Percentiles rank a stretch among this genome's conserved stretches.
Evolutionary conservation across 75 land plant genomes (phyloP).

Genomic region (Pinus albicaulis): DNA sequence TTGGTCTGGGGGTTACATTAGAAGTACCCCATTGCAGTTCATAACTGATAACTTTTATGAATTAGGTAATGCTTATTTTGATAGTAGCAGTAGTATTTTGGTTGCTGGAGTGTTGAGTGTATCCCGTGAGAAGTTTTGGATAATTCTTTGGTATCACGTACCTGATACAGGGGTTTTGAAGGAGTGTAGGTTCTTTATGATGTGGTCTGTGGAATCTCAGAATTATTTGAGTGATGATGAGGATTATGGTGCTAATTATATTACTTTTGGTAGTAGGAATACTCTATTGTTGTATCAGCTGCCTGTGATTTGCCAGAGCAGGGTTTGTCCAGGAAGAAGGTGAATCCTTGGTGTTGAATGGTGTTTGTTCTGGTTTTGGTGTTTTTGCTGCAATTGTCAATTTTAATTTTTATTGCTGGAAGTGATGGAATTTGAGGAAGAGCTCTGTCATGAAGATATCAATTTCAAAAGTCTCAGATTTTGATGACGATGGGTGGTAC

Average conservation of each 20-base stretch:
- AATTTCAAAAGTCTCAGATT: conserved; percentile 13
- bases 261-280: background rate
- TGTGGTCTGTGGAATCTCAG: conserved; percentile 11
- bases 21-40: conserved; percentile 7
- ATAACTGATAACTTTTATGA: background rate
- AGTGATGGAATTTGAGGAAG: background rate
- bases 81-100: background rate
- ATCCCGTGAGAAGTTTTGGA: conserved; percentile 1
- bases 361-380: background rate
- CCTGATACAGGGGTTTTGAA: conserved; percentile 6
- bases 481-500: conserved; percentile 15
- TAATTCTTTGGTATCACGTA: conserved; percentile 37
- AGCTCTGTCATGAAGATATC: conserved; percentile 1
- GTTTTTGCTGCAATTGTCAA: background rate
- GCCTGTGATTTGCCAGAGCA: background rate
- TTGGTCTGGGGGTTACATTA: conserved; percentile 23
- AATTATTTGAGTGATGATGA: background rate
- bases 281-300: background rate
- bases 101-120: too few species aligned
- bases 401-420: background rate
- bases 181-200: background rate
- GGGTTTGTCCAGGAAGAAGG: background rate
- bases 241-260: background rate
- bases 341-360: background rate
- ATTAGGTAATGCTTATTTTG: background rate